phyloP scores from a whole-genome alignment of 495 filamentous ascomycete species.

The Penicillium ucsense region DNA sequence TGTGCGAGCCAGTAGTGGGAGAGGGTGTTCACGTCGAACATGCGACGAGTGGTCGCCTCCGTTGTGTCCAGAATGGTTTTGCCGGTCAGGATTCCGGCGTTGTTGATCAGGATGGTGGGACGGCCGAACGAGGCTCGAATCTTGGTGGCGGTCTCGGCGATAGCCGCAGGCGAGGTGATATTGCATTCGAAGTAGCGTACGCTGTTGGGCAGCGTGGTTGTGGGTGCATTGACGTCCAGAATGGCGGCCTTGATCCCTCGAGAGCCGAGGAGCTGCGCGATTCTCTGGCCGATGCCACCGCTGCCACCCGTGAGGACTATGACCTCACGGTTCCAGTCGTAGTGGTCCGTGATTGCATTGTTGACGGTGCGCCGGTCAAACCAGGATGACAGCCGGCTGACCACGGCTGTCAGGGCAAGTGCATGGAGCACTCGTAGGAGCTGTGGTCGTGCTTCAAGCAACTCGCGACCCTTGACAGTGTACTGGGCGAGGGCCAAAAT shows the following conservation, averaged over 20 bases:
- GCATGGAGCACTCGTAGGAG: constrained; percentile 16
- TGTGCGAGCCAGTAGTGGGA: constrained; percentile 55
- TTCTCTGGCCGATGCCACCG: constrained; percentile 54
- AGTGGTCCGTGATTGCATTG: constrained; percentile 50
- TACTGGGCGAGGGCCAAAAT: constrained; percentile 49
- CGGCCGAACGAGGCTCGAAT: constrained; percentile 48
- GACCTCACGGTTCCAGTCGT: constrained; percentile 61
- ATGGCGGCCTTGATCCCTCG: constrained; percentile 53
- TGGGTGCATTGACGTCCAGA: constrained; percentile 56
- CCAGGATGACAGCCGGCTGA: constrained; percentile 37
- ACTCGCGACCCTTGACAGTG: constrained; percentile 44
- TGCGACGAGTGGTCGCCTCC: constrained; percentile 47
- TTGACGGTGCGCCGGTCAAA: constrained; percentile 47
- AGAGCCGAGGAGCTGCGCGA: constrained; percentile 52
- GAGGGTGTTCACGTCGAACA: constrained; percentile 64
- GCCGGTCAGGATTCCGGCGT: constrained; percentile 57
- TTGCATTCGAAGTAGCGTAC: constrained; percentile 57
- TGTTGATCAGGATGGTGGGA: constrained; percentile 68
- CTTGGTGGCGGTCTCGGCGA: constrained; percentile 35
- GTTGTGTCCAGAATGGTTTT: constrained; percentile 48
- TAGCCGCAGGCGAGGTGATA: constrained; percentile 42
- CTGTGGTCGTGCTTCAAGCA: constrained; percentile 38
- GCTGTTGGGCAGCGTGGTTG: constrained; percentile 41
- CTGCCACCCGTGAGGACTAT: constrained; percentile 64
- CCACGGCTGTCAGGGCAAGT: constrained; percentile 31